A percentile compares a stretch with the other conserved stretches of the same genome.
These are phyloP conservation scores for Dryas integrifolia DNA, from an alignment of 331 rosid species.

Conservation along the genomic window DNA sequence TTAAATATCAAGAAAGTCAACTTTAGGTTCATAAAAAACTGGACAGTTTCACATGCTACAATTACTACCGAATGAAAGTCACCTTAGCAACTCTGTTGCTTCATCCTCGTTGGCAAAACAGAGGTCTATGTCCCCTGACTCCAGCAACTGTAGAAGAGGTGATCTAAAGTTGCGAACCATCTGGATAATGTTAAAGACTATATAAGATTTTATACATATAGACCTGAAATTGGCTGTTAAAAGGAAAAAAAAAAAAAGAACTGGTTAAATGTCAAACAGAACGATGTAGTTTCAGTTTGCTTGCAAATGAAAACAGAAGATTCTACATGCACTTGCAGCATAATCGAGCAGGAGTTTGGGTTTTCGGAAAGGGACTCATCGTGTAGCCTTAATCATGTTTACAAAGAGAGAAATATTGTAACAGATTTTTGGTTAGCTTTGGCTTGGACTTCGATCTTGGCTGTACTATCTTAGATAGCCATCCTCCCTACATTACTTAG, in stretches of 20 bases:
- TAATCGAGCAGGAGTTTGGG: background rate
- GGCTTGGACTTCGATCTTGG: background rate
- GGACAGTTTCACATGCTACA: constrained; percentile 1
- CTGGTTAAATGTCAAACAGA: background rate
- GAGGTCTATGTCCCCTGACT: constrained; percentile 75
- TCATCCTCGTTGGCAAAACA: constrained; percentile 99
- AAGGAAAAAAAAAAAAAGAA: background rate
- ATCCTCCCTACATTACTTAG: background rate
- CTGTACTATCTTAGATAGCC: background rate
- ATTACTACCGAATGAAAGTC: constrained; percentile 20
- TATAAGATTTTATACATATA: constrained; percentile 16
- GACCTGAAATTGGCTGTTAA: constrained; percentile 21
- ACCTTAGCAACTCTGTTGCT: constrained; percentile 91
- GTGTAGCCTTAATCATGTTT: background rate
- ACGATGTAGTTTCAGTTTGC: background rate
- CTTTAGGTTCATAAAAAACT: constrained; percentile 23
- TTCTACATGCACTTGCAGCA: background rate
- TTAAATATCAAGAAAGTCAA: constrained; percentile 17
- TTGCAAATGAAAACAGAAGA: background rate
- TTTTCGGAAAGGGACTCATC: background rate
- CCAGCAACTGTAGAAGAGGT: constrained; percentile 66
- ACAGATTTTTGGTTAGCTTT: background rate
- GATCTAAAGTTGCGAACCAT: constrained; percentile 72
- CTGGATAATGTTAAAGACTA: constrained; percentile 49
- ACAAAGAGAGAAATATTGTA: background rate